A percentile compares a stretch with the other conserved stretches of the same genome.
phyloP scores from a whole-genome alignment of 1,284 basidiomycete species.

The Austroboletus rostrupii region DNA sequence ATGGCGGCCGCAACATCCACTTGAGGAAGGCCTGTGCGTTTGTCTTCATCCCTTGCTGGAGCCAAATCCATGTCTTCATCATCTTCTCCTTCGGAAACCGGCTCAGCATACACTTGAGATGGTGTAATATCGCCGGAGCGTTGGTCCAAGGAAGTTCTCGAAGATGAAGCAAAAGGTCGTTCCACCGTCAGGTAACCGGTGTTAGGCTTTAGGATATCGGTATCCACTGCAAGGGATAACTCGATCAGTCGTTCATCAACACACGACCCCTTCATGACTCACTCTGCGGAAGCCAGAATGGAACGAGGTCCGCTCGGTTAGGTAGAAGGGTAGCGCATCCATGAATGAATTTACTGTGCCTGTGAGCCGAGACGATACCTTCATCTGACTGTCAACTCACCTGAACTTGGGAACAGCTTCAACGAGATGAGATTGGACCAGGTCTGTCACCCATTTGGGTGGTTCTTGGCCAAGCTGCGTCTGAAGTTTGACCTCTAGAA shows the following conservation, averaged over 20 bases:
- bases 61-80: slow-evolving; percentile 70
- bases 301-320: slow-evolving; percentile 94
- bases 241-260: slow-evolving; percentile 1
- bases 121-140: slow-evolving; percentile 50
- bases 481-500: slow-evolving; percentile 96
- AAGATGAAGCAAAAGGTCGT: slow-evolving; percentile 53
- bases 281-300: slow-evolving; percentile 98
- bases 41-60: slow-evolving; percentile 75
- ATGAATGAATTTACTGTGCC: slow-evolving; percentile 86
- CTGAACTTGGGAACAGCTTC: slow-evolving; percentile 92
- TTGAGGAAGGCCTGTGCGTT: slow-evolving; percentile 69
- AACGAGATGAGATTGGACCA: slow-evolving; percentile 92
- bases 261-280: slow-evolving; percentile 24
- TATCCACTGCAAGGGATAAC: slow-evolving; percentile 63
- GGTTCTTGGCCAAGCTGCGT: slow-evolving; percentile 96
- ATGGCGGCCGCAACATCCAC: slow-evolving; percentile 75
- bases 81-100: slow-evolving; percentile 87
- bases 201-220: slow-evolving; percentile 87
- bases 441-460: slow-evolving; percentile 93
- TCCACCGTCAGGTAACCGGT: slow-evolving; percentile 75
- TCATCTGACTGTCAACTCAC: slow-evolving; percentile 32
- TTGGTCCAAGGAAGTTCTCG: slow-evolving; percentile 43
- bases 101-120: slow-evolving; percentile 71
- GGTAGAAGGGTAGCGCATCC: slow-evolving; percentile 93
- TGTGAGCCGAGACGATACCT: slow-evolving; percentile 7